These are phyloP conservation scores for Russula lepida DNA, from an alignment of 768 basidiomycete genomes.

Conservation along the genomic window DNA sequence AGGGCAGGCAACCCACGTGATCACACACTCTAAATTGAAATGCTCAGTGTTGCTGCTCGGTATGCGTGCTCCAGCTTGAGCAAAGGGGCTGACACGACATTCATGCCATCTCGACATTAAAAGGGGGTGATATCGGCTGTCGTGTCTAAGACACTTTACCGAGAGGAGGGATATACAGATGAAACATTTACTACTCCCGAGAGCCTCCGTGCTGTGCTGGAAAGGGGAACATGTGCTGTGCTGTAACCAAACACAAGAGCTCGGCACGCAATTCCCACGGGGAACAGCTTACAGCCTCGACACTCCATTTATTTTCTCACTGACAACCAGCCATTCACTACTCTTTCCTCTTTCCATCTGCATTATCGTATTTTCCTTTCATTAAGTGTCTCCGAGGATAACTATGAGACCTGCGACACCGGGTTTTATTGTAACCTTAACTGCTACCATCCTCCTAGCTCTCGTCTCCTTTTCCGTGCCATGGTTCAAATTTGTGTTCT, in stretches of 20 bases:
- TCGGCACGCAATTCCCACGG: too few relatives aligned
- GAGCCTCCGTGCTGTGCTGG: too few relatives aligned
- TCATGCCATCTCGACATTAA: too few relatives aligned
- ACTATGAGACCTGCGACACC: slow-evolving; percentile 77
- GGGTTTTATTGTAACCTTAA: slow-evolving; percentile 74
- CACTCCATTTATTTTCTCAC: neutral
- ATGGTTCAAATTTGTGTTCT: slow-evolving; percentile 79
- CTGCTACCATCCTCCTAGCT: slow-evolving; percentile 72
- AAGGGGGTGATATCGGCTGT: too few relatives aligned
- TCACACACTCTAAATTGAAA: neutral
- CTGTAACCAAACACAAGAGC: too few relatives aligned
- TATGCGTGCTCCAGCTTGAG: too few relatives aligned
- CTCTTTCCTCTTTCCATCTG: neutral
- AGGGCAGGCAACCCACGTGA: neutral
- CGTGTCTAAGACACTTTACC: too few relatives aligned
- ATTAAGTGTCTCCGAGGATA: neutral
- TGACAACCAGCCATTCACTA: neutral
- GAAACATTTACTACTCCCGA: too few relatives aligned
- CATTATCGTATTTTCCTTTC: neutral
- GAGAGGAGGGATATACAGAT: too few relatives aligned
- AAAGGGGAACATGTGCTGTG: too few relatives aligned
- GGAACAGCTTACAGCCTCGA: neutral
- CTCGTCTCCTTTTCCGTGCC: slow-evolving; percentile 90
- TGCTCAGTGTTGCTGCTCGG: too few relatives aligned
- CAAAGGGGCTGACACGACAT: too few relatives aligned